Evolutionary conservation across 2,329 filamentous ascomycete genomes (phyloP).

Genomic region (Fusarium musae): DNA sequence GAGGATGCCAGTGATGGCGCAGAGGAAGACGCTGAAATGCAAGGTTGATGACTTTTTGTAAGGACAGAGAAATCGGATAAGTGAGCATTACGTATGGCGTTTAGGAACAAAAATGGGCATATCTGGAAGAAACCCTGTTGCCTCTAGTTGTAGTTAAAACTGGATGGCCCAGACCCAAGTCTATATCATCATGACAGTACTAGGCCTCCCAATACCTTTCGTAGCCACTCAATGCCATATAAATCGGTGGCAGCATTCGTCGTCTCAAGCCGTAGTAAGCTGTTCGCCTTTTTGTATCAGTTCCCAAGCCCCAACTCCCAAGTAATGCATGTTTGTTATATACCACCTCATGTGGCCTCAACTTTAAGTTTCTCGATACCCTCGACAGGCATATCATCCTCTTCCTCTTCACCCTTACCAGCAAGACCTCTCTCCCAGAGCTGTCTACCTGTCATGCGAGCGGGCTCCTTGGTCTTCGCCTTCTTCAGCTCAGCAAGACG

Average conservation of each 20-base stretch:
- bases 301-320: conserved; percentile 44
- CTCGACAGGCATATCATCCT: conserved; percentile 72
- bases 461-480: conserved; percentile 78
- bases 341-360: conserved; percentile 54
- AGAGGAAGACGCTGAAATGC: conserved; percentile 69
- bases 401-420: conserved; percentile 72
- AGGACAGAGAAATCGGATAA: conserved; percentile 25
- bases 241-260: conserved; percentile 15
- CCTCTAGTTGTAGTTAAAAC: conserved; percentile 35
- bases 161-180: conserved; percentile 31
- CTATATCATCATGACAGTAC: conserved; percentile 27
- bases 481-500: conserved; percentile 85
- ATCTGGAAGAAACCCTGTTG: conserved; percentile 32
- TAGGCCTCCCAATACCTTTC: neutral
- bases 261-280: conserved; percentile 16
- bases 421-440: conserved; percentile 81
- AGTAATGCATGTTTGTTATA: conserved; percentile 34
- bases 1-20: conserved; percentile 63
- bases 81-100: conserved; percentile 43
- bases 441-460: conserved; percentile 77
- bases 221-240: neutral
- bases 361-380: conserved; percentile 79
- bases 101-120: conserved; percentile 40
- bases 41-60: conserved; percentile 46
- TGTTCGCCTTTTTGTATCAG: conserved; percentile 31